Conservation (phyloP, 2,329 filamentous ascomycete species). For the Trichoderma brevicompactum region DNA sequence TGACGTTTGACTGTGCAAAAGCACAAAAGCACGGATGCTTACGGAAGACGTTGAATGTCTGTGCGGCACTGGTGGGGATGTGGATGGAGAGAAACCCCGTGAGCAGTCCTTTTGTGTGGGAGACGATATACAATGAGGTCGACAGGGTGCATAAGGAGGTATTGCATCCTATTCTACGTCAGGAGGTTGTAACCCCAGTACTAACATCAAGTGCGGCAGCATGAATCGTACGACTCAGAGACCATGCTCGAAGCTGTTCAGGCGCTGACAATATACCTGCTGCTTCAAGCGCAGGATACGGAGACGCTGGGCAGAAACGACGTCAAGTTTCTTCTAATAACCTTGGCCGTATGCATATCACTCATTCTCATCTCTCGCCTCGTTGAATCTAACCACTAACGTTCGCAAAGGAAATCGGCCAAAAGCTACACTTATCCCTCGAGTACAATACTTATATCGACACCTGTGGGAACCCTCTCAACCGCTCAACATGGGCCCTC, state of each 20-base stretch:
- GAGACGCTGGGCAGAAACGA: constrained; percentile 26
- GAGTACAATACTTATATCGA: constrained; percentile 2
- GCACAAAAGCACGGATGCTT: constrained; percentile 30
- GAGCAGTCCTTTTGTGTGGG: constrained; percentile 32
- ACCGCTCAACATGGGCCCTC: constrained; percentile 27
- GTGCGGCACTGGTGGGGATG: constrained; percentile 30
- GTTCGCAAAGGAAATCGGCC: not conserved
- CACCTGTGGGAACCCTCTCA: not conserved
- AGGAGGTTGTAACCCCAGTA: not conserved
- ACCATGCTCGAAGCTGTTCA: constrained; percentile 29
- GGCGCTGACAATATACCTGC: constrained; percentile 25
- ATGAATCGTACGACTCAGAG: constrained; percentile 1
- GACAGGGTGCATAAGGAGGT: constrained; percentile 29
- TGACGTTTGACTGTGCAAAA: constrained; percentile 21
- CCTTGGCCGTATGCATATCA: constrained; percentile 26
- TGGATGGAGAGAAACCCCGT: constrained; percentile 30
- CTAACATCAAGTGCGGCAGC: not conserved
- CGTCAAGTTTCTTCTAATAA: constrained; percentile 20
- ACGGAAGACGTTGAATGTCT: constrained; percentile 30
- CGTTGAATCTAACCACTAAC: not conserved
- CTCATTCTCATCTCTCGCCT: not conserved
- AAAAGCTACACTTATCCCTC: constrained; percentile 7
- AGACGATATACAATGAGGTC: constrained; percentile 32
- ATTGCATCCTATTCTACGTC: accelerated
- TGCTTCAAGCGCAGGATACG: constrained; percentile 29